Base-by-base conservation (phyloP, 371 early-diverging fungal species). In the Mortierella sp. region DNA sequence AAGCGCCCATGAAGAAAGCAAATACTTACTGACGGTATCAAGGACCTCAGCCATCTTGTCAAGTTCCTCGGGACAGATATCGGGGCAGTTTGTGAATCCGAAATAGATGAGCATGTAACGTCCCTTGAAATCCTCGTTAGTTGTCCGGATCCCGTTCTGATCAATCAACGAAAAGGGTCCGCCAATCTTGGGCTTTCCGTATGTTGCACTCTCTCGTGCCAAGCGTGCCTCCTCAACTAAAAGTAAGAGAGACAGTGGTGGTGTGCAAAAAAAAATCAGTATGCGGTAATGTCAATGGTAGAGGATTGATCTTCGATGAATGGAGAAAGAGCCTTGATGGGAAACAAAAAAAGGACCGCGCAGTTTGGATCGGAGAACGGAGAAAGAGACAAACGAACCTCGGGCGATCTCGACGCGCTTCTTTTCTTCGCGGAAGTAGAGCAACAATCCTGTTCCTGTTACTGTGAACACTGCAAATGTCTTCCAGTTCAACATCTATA, bases 11-110 rank as follows among this genome's bases (percentile, higher is more conserved):
- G 19, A n/a, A 55, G 6, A 21, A 14, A 11, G 52, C 52, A 14
- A n/a, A 21, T 8, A 55, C 91, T 88, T 92, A 93, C 96, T 94
- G 70, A 97, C 83, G 6, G 84, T 88, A 47, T 97, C 95, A n/a
- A 98, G 92, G 19, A 97, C 96, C 75, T 95, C 94, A 8, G 96
- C 95, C 94, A 99, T 98, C 90, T 98, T 98, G 84, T 99, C 99
- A 72, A 99, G 90, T 88, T 99, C 99, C 79, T 99, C 99, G 28
- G 99, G 99, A 77, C 99, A 99, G 74, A 99, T 97, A 90, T 99
- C 99, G 0, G 99, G 99, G 86, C 99, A 99, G 90, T 98, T 92
- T 34, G 99, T 98, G 89, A 99, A 99, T 14, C 99, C 99, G 92
- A 99, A 99, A 90, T 99, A 99, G 21, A 99, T 90, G 81, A 99